Percentiles rank a stretch among this genome's conserved stretches.
Conservation (phyloP, 2,329 filamentous ascomycete genomes). For the Metarhizium guizhouense region DNA sequence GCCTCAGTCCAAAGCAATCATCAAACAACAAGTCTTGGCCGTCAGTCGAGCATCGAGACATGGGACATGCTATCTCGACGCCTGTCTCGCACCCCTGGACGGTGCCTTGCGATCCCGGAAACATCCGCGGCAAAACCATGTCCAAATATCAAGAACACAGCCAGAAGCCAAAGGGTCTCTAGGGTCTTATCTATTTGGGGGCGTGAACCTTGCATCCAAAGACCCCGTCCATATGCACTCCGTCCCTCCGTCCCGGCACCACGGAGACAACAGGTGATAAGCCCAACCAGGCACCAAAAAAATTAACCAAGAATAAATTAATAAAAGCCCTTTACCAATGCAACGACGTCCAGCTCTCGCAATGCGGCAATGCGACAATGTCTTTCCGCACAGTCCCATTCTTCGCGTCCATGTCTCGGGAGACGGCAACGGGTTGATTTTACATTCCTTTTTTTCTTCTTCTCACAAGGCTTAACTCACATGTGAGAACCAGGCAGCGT, state of each 20-base stretch:
- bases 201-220: too few species aligned
- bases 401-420: background rate
- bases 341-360: background rate
- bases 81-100: background rate
- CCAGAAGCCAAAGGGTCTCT: too few species aligned
- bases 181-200: too few species aligned
- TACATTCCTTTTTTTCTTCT: too few species aligned
- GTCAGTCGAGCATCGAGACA: too few species aligned
- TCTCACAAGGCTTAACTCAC: background rate
- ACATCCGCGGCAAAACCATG: background rate
- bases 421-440: background rate
- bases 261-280: too few species aligned
- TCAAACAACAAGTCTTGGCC: background rate
- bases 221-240: too few species aligned
- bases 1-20: background rate
- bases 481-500: background rate
- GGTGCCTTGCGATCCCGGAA: slow-evolving; percentile 1
- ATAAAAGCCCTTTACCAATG: background rate
- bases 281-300: too few species aligned
- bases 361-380: background rate
- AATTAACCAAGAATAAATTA: too few species aligned
- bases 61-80: background rate
- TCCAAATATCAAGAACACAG: too few species aligned
- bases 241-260: too few species aligned
- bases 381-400: background rate